Conservation (phyloP, 176 grass and related monocot species). For the Musa beccarii region DNA sequence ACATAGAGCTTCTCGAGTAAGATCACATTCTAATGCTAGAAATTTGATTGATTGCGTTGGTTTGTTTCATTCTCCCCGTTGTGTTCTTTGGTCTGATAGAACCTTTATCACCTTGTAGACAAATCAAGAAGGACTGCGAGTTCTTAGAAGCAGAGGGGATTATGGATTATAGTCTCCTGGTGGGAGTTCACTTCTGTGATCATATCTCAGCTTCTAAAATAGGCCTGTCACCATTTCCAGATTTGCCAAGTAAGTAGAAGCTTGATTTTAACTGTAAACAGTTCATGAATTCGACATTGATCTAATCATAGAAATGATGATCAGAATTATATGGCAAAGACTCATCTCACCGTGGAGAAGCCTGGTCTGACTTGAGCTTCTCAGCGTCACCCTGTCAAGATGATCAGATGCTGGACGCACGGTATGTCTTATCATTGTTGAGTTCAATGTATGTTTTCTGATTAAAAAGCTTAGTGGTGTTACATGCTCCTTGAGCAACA, state of each 20-base stretch:
- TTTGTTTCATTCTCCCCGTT: not conserved
- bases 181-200: constrained; percentile 34
- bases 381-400: constrained; percentile 40
- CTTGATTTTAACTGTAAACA: no score
- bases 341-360: constrained; percentile 44
- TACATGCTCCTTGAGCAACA: constrained; percentile 1
- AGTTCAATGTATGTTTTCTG: not conserved
- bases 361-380: constrained; percentile 43
- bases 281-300: not conserved
- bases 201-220: not conserved
- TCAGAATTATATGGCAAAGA: constrained; percentile 25
- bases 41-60: not conserved
- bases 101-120: constrained; percentile 32
- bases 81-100: not conserved
- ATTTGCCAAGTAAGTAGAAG: not conserved
- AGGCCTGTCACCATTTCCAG: not conserved
- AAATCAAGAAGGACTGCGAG: constrained; percentile 60
- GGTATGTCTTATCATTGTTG: constrained; percentile 33
- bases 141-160: constrained; percentile 59
- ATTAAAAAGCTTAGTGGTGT: constrained; percentile 1
- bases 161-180: no score
- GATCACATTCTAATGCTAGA: constrained; percentile 13
- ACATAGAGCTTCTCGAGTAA: constrained; percentile 67
- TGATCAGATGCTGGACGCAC: constrained; percentile 46
- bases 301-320: not conserved